phyloP scores from a whole-genome alignment of 306 rosid species.

The Prunus mira region DNA sequence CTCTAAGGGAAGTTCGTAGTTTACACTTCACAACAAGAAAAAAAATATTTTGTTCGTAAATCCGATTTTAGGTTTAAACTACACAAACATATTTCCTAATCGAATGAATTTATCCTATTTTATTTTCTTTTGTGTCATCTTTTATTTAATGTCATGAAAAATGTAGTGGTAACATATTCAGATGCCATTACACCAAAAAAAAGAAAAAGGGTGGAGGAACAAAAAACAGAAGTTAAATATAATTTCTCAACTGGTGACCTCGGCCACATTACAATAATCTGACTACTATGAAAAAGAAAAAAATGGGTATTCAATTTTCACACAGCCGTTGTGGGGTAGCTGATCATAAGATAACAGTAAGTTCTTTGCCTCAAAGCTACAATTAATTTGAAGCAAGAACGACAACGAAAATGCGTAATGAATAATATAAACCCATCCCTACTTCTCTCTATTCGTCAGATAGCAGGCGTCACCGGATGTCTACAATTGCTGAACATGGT shows the following conservation, averaged over 20 bases:
- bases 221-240: background rate
- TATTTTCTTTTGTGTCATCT: too few species aligned
- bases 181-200: background rate
- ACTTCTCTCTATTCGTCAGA: background rate
- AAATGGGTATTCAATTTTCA: background rate
- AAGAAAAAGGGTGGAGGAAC: background rate
- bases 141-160: too few species aligned
- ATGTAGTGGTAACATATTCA: too few species aligned
- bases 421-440: background rate
- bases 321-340: background rate
- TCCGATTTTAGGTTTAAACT: too few species aligned
- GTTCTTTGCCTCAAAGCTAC: background rate
- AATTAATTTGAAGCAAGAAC: background rate
- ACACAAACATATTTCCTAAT: too few species aligned
- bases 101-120: too few species aligned
- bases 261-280: background rate
- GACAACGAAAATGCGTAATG: background rate
- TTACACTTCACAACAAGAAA: too few species aligned
- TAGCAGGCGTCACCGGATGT: background rate
- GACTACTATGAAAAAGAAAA: background rate
- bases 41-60: too few species aligned
- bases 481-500: constrained; percentile 65
- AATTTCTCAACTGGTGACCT: background rate
- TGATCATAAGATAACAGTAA: background rate
- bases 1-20: too few species aligned